Conservation (phyloP, 2,329 filamentous ascomycete genomes). For the Cercospora sp. region DNA sequence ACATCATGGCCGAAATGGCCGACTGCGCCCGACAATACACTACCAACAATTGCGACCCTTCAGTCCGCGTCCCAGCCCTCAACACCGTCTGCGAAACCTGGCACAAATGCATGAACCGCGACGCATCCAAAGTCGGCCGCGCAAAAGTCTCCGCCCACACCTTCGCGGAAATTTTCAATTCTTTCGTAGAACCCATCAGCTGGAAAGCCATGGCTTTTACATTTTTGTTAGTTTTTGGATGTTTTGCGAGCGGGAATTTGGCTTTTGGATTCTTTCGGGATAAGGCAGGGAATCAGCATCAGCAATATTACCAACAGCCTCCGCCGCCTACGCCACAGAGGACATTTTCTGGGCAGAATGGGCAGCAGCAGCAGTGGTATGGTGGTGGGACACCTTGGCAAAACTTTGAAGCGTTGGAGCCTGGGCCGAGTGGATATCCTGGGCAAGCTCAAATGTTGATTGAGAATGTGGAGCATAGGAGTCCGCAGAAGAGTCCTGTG, state of each 20-base stretch:
- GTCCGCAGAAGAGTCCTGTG: slow-evolving; percentile 33
- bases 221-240: slow-evolving; percentile 50
- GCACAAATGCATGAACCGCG: slow-evolving; percentile 83
- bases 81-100: slow-evolving; percentile 73
- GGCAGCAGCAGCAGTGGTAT: slow-evolving; percentile 25
- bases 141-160: slow-evolving; percentile 82
- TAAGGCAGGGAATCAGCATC: slow-evolving; percentile 34
- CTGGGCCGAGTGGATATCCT: slow-evolving; percentile 35
- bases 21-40: slow-evolving; percentile 72
- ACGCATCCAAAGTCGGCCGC: slow-evolving; percentile 73
- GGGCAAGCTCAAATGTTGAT: slow-evolving; percentile 23
- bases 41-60: slow-evolving; percentile 71
- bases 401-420: slow-evolving; percentile 33
- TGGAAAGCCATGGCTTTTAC: slow-evolving; percentile 73
- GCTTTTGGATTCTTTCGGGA: slow-evolving; percentile 58
- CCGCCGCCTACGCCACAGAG: slow-evolving; percentile 40
- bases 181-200: slow-evolving; percentile 86
- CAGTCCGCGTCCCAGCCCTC: slow-evolving; percentile 69
- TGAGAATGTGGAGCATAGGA: slow-evolving; percentile 36
- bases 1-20: slow-evolving; percentile 69
- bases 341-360: slow-evolving; percentile 34
- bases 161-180: slow-evolving; percentile 89
- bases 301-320: slow-evolving; percentile 29
- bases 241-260: slow-evolving; percentile 59
- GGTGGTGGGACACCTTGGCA: slow-evolving; percentile 37